phyloP scores from a whole-genome alignment of 192 early-diverging fungal genomes.

The Coemansia sp. region DNA sequence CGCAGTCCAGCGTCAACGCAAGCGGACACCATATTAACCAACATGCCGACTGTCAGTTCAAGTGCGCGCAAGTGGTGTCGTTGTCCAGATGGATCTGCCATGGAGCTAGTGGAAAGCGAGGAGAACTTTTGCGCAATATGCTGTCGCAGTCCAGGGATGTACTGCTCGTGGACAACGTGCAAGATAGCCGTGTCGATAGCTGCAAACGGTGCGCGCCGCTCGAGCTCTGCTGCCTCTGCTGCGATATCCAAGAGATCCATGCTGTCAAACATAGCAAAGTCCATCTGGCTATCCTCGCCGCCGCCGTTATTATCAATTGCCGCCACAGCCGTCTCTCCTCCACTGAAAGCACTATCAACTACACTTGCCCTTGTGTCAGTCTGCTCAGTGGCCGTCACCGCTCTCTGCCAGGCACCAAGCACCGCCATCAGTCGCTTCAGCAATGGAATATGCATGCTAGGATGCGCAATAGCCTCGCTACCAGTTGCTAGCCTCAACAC shows the following conservation, averaged over 20 bases:
- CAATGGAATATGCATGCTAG: slow-evolving; percentile 4
- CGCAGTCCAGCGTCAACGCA: slow-evolving; percentile 45
- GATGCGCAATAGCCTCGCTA: not conserved
- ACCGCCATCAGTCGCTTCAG: slow-evolving; percentile 16
- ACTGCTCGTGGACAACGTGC: slow-evolving; percentile 31
- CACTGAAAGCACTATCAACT: not conserved
- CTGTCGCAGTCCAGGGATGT: slow-evolving; percentile 35
- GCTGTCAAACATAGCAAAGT: slow-evolving; percentile 35
- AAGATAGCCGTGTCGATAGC: slow-evolving; percentile 16
- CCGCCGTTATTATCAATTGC: not conserved
- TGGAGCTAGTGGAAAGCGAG: slow-evolving; percentile 13
- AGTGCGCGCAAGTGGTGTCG: slow-evolving; percentile 16
- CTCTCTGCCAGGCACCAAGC: slow-evolving; percentile 24
- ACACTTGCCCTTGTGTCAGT: not conserved
- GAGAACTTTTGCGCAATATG: slow-evolving; percentile 28
- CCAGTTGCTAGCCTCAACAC: not conserved
- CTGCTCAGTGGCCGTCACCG: not conserved
- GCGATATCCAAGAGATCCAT: slow-evolving; percentile 36
- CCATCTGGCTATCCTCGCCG: slow-evolving; percentile 28
- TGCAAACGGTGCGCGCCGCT: slow-evolving; percentile 26
- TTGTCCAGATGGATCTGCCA: not conserved
- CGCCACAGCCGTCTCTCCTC: not conserved
- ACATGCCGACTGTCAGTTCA: slow-evolving; percentile 7
- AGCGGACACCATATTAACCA: slow-evolving; percentile 33
- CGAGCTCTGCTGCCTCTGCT: slow-evolving; percentile 37